Conservation (phyloP, 2,329 filamentous ascomycete species). For the Hypoxylon sp. region DNA sequence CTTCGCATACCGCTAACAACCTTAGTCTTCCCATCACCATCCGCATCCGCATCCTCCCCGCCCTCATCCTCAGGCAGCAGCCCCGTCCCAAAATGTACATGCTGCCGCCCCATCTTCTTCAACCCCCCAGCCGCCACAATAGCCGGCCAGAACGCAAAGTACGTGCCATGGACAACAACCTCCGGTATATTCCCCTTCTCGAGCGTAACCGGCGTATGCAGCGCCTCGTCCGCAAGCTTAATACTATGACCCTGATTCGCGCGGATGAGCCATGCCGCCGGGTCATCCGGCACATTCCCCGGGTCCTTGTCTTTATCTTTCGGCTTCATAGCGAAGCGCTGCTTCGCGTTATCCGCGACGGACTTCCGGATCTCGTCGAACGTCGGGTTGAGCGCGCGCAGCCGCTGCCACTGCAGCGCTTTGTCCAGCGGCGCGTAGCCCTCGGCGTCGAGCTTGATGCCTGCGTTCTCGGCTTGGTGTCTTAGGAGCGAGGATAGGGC, state of each 20-base stretch:
- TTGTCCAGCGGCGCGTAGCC: constrained; percentile 71
- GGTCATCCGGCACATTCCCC: constrained; percentile 58
- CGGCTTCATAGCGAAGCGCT: constrained; percentile 87
- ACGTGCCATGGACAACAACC: constrained; percentile 88
- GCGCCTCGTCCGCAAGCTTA: constrained; percentile 76
- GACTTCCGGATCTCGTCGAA: constrained; percentile 79
- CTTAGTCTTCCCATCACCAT: constrained; percentile 23
- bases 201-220: constrained; percentile 78
- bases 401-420: constrained; percentile 70
- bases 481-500: constrained; percentile 69
- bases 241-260: constrained; percentile 97
- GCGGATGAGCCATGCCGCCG: constrained; percentile 85
- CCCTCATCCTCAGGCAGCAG: constrained; percentile 65
- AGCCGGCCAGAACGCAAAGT: constrained; percentile 81
- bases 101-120: constrained; percentile 84
- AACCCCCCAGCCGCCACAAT: constrained; percentile 86
- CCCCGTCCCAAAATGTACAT: constrained; percentile 90
- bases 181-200: constrained; percentile 72
- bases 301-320: too few relatives aligned
- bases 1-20: constrained; percentile 86
- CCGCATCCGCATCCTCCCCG: constrained; percentile 29
- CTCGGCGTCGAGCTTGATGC: constrained; percentile 70
- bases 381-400: constrained; percentile 80
- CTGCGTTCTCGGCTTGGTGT: constrained; percentile 71
- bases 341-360: constrained; percentile 86